A percentile compares a stretch with the other conserved stretches of the same genome.
Evolutionary conservation across 768 basidiomycete genomes (phyloP).

Genomic region (Rhodotorula taiwanensis): DNA sequence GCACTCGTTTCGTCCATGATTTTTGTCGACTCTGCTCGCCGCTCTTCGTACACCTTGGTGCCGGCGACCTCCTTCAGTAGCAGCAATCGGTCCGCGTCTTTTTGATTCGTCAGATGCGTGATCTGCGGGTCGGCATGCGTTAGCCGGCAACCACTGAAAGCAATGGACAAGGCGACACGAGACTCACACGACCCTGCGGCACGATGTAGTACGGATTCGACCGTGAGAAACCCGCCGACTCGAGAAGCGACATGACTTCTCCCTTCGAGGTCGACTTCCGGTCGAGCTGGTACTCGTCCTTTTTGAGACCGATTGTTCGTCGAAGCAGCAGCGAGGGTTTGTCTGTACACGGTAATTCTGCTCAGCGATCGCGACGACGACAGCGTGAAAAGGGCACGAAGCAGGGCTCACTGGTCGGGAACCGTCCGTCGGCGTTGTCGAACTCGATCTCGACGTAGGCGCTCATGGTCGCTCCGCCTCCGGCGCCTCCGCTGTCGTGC

Average conservation of each 20-base stretch:
- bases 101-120: slow-evolving; percentile 91
- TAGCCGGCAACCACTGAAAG: background rate
- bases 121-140: slow-evolving; percentile 53
- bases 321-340: slow-evolving; percentile 79
- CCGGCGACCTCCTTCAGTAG: slow-evolving; percentile 98
- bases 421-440: slow-evolving; percentile 88
- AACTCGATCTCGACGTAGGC: slow-evolving; percentile 97
- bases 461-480: slow-evolving; percentile 62
- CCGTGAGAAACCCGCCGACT: slow-evolving; percentile 93
- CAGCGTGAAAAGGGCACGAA: background rate
- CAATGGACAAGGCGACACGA: slow-evolving; percentile 9
- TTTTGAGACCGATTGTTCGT: slow-evolving; percentile 93
- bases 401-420: slow-evolving; percentile 66
- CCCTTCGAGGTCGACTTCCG: slow-evolving; percentile 92
- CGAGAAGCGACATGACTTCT: slow-evolving; percentile 93
- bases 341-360: slow-evolving; percentile 50
- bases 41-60: slow-evolving; percentile 94
- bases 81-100: slow-evolving; percentile 84
- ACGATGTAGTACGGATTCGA: slow-evolving; percentile 99
- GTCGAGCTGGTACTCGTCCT: slow-evolving; percentile 96
- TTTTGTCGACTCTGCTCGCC: slow-evolving; percentile 80
- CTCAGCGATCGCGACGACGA: too few species aligned
- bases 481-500: slow-evolving; percentile 55
- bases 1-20: slow-evolving; percentile 85
- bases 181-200: slow-evolving; percentile 84